These are phyloP conservation scores for Phascolomyces articulosus DNA, from an alignment of 371 early-diverging fungal species.

Conservation along the genomic window DNA sequence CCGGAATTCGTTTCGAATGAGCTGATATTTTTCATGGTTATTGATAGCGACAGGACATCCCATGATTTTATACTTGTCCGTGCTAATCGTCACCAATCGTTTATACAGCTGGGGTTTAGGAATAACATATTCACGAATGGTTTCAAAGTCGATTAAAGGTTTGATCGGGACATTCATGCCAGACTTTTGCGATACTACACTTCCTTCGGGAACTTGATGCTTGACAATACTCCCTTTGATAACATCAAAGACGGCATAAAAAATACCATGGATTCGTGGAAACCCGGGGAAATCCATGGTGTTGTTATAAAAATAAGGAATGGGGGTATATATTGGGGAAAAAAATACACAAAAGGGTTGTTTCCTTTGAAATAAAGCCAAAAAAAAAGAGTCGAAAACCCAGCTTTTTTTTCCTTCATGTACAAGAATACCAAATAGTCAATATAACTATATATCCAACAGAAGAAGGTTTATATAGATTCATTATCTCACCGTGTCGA, in stretches of 20 bases:
- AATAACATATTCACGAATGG: conserved; percentile 88
- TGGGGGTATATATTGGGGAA: no score
- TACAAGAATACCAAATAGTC: no score
- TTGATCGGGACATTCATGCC: conserved; percentile 19
- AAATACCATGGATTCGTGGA: conserved; percentile 79
- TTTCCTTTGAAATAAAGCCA: no score
- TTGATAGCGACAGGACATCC: conserved; percentile 80
- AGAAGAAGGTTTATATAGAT: no score
- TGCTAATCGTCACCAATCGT: conserved; percentile 77
- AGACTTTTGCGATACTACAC: conserved; percentile 38
- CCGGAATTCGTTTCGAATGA: conserved; percentile 75
- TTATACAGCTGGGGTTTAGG: conserved; percentile 83
- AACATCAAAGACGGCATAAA: conserved; percentile 87
- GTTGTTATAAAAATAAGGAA: background rate
- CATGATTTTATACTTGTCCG: conserved; percentile 74
- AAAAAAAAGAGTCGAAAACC: no score
- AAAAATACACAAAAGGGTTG: no score
- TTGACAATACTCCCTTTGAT: conserved; percentile 83
- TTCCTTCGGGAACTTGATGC: conserved; percentile 85
- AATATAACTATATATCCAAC: no score
- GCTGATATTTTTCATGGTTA: conserved; percentile 68
- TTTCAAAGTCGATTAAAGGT: conserved; percentile 78
- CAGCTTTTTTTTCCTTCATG: no score
- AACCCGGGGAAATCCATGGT: conserved; percentile 73
- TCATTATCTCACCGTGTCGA: no score